Conservation (phyloP, 2,329 filamentous ascomycete genomes). For the Colletotrichum tofieldiae region DNA sequence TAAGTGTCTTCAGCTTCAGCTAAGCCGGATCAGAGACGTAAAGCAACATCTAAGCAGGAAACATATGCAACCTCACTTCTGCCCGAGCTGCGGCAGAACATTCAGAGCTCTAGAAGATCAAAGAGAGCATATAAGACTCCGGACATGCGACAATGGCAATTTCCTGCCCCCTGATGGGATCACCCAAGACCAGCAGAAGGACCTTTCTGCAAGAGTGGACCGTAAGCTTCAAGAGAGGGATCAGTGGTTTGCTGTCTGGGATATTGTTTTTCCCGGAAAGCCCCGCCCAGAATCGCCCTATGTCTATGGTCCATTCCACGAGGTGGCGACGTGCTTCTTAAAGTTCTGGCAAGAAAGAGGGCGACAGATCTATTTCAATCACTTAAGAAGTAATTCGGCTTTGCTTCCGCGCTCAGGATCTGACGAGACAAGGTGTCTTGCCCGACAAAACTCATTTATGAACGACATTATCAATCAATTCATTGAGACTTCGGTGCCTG, state of each 20-base stretch:
- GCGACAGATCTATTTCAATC: not conserved
- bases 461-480: not conserved
- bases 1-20: not conserved
- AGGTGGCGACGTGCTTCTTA: not conserved
- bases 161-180: not conserved
- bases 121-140: not conserved
- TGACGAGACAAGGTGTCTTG: not conserved
- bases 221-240: not conserved
- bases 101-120: not conserved
- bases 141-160: not conserved
- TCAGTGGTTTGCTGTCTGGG: constrained; percentile 16
- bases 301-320: not conserved
- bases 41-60: constrained; percentile 16
- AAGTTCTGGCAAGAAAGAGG: not conserved
- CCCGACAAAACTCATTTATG: not conserved
- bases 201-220: not conserved
- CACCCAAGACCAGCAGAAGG: not conserved
- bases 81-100: not conserved
- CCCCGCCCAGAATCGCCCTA: not conserved
- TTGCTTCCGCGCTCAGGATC: not conserved
- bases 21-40: constrained; percentile 4
- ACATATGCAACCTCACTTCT: not conserved
- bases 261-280: not conserved
- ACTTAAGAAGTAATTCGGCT: not conserved
- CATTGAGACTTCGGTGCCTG: not conserved